Conservation (phyloP, 2,329 filamentous ascomycete species). For the Boeremia lycopersici region DNA sequence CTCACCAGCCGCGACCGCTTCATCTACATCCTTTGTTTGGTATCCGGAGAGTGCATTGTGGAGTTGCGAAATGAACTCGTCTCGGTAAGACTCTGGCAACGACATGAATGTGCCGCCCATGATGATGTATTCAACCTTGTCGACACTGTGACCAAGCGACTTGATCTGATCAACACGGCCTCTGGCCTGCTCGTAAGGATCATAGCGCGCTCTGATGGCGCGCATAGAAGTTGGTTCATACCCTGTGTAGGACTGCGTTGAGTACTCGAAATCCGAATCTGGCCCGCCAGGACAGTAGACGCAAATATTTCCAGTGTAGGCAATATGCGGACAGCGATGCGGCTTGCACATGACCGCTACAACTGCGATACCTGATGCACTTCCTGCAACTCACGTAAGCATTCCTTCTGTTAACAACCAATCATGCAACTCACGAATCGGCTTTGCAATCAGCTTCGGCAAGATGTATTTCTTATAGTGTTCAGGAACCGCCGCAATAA, state of each 20-base stretch:
- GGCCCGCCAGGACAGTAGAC: constrained; percentile 98
- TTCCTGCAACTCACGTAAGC: constrained; percentile 60
- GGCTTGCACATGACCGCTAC: constrained; percentile 99
- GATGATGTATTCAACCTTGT: constrained; percentile 99
- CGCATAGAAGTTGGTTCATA: constrained; percentile 99
- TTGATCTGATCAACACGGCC: constrained; percentile 97
- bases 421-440: constrained; percentile 69
- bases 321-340: constrained; percentile 95
- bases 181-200: constrained; percentile 95
- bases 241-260: constrained; percentile 97
- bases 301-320: constrained; percentile 98
- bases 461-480: constrained; percentile 99
- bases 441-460: constrained; percentile 94
- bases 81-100: constrained; percentile 82
- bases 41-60: constrained; percentile 98
- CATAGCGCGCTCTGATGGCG: constrained; percentile 93
- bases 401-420: not conserved
- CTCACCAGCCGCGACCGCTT: constrained; percentile 90
- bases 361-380: constrained; percentile 94
- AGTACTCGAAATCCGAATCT: constrained; percentile 98
- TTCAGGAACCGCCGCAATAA: constrained; percentile 98
- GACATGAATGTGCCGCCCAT: constrained; percentile 99
- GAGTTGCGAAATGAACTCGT: constrained; percentile 92
- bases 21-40: constrained; percentile 90
- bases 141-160: constrained; percentile 91